phyloP scores from a whole-genome alignment of 257 asterid genomes.

The Solanum chilense region DNA sequence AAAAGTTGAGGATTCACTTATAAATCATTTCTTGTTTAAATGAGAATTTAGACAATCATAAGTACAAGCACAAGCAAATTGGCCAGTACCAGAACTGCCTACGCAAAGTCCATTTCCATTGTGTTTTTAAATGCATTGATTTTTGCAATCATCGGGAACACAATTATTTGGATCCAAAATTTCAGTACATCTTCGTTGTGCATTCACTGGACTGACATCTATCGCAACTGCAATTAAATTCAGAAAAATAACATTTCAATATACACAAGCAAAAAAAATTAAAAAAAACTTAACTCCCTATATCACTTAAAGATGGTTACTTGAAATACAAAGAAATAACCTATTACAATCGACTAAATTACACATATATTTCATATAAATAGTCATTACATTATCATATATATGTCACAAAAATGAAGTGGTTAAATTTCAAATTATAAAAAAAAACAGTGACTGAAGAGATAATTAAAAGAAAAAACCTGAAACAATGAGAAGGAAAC shows the following conservation, averaged over 20 bases:
- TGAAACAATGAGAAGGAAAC: background rate
- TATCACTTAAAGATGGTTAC: background rate
- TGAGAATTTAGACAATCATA: background rate
- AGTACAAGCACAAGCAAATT: background rate
- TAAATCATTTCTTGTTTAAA: background rate
- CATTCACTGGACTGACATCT: background rate
- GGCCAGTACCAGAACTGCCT: background rate
- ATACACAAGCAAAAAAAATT: background rate
- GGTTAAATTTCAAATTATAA: background rate
- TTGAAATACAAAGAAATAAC: background rate
- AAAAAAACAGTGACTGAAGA: background rate
- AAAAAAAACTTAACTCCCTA: background rate
- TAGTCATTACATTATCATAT: background rate
- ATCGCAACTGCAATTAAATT: conserved; percentile 3
- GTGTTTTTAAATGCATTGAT: background rate
- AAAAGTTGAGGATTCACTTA: background rate
- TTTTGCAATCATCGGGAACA: background rate
- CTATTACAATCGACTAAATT: background rate
- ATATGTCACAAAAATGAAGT: background rate
- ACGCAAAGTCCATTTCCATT: background rate
- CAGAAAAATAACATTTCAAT: background rate
- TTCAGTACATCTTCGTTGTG: background rate
- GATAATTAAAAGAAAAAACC: background rate
- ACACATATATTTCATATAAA: background rate
- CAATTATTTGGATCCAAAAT: background rate